Percentiles rank a stretch among this genome's conserved stretches.
Conservation (phyloP, 768 basidiomycete genomes). For the Termitomyces sp. region DNA sequence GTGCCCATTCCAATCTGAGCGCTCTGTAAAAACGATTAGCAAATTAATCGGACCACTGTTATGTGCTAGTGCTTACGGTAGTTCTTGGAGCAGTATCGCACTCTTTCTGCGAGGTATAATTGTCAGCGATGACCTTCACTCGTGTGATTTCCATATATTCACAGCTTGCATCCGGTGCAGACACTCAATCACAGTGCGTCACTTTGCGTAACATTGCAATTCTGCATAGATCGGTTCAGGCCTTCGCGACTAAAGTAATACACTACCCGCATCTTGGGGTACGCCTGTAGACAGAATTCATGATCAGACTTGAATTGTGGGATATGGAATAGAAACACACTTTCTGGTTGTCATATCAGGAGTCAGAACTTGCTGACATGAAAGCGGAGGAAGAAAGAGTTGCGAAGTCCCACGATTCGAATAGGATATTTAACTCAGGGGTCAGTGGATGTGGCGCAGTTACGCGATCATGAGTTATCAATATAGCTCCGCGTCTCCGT, state of each 20-base stretch:
- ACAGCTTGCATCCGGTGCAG: neutral
- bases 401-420: neutral
- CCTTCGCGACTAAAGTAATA: neutral
- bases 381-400: neutral
- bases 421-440: neutral
- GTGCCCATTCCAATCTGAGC: neutral
- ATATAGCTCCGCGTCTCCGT: neutral
- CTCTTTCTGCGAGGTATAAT: neutral
- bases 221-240: neutral
- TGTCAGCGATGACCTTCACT: neutral
- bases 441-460: neutral
- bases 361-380: neutral
- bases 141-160: neutral
- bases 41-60: neutral
- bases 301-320: neutral
- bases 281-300: neutral
- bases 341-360: neutral
- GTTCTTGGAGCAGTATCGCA: neutral
- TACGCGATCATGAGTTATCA: neutral
- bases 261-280: neutral
- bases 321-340: neutral
- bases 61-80: neutral
- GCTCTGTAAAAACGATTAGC: neutral
- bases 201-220: neutral
- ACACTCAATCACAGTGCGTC: neutral